A percentile compares a stretch with the other conserved stretches of the same genome.
Evolutionary conservation across 441 rosid species (phyloP).

Genomic region (Manihot esculenta): DNA sequence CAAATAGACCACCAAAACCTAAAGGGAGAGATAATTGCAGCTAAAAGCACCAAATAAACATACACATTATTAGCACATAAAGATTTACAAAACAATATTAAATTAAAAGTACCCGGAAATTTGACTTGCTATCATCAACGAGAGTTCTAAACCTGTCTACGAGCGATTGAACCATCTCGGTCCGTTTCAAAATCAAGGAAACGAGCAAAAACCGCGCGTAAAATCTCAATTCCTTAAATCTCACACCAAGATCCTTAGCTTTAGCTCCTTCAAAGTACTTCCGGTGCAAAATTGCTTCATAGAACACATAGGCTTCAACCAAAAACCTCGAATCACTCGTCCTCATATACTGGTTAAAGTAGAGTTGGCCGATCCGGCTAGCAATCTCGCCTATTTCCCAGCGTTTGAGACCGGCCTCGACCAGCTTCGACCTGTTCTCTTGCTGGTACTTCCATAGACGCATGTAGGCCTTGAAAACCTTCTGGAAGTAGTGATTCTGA

Average conservation of each 20-base stretch:
- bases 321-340: constrained; percentile 81
- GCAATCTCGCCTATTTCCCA: constrained; percentile 99
- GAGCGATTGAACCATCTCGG: constrained; percentile 59
- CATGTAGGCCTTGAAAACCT: constrained; percentile 93
- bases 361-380: constrained; percentile 96
- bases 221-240: constrained; percentile 82
- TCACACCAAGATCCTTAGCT: constrained; percentile 60
- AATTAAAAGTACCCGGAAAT: constrained; percentile 55
- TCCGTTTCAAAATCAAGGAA: constrained; percentile 63
- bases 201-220: constrained; percentile 85
- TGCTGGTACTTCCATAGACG: constrained; percentile 95
- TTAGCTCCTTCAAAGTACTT: constrained; percentile 61
- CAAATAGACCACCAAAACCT: neutral
- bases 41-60: neutral
- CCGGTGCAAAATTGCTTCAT: constrained; percentile 78
- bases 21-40: neutral
- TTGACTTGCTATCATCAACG: constrained; percentile 68
- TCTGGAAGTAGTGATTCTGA: constrained; percentile 60
- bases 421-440: constrained; percentile 63
- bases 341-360: constrained; percentile 90
- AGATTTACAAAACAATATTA: neutral
- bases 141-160: constrained; percentile 51
- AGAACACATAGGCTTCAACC: constrained; percentile 81
- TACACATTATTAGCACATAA: neutral
- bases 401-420: constrained; percentile 69